phyloP scores from a whole-genome alignment of 495 filamentous ascomycete species.

The Xylaria intraflava region DNA sequence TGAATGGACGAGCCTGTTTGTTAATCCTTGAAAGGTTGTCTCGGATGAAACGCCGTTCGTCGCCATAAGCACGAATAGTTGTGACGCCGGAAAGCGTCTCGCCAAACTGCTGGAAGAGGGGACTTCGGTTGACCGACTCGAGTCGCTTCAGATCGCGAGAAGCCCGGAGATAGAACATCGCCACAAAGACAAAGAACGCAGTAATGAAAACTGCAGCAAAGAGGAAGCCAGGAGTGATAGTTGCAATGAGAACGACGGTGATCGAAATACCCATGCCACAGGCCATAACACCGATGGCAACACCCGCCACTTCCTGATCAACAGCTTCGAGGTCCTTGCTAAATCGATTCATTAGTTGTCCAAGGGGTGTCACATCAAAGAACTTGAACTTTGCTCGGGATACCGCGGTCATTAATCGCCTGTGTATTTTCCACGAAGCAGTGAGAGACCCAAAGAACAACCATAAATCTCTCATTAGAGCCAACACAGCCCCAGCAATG shows the following conservation, averaged over 20 bases:
- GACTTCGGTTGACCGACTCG: conserved; percentile 90
- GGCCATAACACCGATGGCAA: conserved; percentile 61
- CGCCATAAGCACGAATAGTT: conserved; percentile 96
- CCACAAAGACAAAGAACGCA: conserved; percentile 72
- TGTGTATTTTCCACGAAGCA: conserved; percentile 81
- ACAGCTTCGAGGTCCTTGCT: conserved; percentile 94
- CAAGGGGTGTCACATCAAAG: conserved; percentile 94
- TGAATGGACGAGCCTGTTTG: conserved; percentile 85
- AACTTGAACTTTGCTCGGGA: conserved; percentile 91
- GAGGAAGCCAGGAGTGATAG: conserved; percentile 88
- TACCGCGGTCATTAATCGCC: conserved; percentile 67
- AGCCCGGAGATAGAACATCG: conserved; percentile 80
- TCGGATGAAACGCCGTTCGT: conserved; percentile 85
- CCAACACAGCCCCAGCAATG: conserved; percentile 62
- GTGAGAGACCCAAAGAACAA: conserved; percentile 89
- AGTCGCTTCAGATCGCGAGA: conserved; percentile 91
- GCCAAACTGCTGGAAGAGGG: conserved; percentile 96
- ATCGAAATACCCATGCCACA: conserved; percentile 63
- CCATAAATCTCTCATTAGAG: conserved; percentile 71
- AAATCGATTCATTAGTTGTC: conserved; percentile 97
- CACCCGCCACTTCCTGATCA: conserved; percentile 91
- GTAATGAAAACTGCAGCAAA: conserved; percentile 83
- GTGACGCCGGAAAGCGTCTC: conserved; percentile 93
- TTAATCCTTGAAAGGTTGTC: conserved; percentile 91
- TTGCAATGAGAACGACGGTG: conserved; percentile 84